Base-by-base conservation (phyloP, 176 grass and related monocot genomes). In the Cocos nucifera region DNA sequence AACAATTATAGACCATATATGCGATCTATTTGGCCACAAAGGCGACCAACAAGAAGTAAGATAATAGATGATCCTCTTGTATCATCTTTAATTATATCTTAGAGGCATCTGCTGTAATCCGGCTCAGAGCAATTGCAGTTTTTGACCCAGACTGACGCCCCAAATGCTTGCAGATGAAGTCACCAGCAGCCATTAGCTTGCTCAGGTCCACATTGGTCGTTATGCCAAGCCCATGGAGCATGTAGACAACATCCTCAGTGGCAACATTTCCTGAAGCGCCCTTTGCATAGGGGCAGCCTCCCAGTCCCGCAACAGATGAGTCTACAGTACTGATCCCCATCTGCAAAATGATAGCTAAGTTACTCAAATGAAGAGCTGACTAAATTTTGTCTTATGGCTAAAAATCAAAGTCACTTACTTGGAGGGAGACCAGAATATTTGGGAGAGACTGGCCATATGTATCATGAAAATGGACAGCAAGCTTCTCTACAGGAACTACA, bases 381-480 rank as follows among this genome's bases (percentile, higher is more conserved):
- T 44, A 14, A 14, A 44, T 44, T 12, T 12, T 6, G 35, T 2
- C 14, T n/a, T 8, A 0, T 58, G 15, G 2, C 30, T 32, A n/a
- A 51, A 54, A 58, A 5, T 58, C 56, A 17, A 25, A 32, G 52
- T 69, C 32, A 4, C 15, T 56, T 81, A 90, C 92, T 77, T 96
- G 87, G 56, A 96, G 92, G 50, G 92, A 90, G 61, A 90, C 22
- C 17, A 96, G 69, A 63, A 96, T 90, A 64, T 90, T 96, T 59
- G 92, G 79, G 56, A 96, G 92, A 9, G 87, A 80, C 59, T 96
- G 83, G 26, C 87, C 92, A 20, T 96, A 96, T 12, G 92, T 96
- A 28, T 96, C 92, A 19, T 96, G 92, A 69, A 96, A 96, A 79
- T 96, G 92, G 48, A 96, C 92, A 24, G 92, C 92, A 30, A 96